Evolutionary conservation across 2,329 filamentous ascomycete species (phyloP).

Genomic region (Colletotrichum limetticola): DNA sequence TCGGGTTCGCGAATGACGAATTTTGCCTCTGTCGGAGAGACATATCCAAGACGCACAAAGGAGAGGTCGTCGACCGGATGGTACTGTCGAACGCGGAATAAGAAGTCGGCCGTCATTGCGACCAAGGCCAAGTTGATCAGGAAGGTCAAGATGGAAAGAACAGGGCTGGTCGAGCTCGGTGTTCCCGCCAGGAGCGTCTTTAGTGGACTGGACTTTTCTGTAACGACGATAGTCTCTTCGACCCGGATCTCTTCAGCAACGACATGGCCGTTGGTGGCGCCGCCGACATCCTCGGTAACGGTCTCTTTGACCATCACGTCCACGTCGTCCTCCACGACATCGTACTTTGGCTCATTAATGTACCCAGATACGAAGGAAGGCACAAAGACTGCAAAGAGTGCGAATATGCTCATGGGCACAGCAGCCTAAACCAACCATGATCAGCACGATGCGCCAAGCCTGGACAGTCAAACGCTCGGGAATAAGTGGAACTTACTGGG

Average conservation of each 20-base stretch:
- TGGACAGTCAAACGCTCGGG: not conserved
- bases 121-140: constrained; percentile 78
- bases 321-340: constrained; percentile 70
- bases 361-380: constrained; percentile 71
- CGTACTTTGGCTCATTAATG: constrained; percentile 65
- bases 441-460: constrained; percentile 8
- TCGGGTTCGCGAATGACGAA: constrained; percentile 89
- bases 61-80: constrained; percentile 80
- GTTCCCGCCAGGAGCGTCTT: constrained; percentile 79
- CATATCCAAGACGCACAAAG: constrained; percentile 88
- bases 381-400: constrained; percentile 73
- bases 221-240: constrained; percentile 69
- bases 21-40: constrained; percentile 82
- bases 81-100: constrained; percentile 77
- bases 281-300: constrained; percentile 45
- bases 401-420: constrained; percentile 53
- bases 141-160: constrained; percentile 75
- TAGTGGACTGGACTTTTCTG: constrained; percentile 67
- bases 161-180: constrained; percentile 76
- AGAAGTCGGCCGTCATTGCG: constrained; percentile 78
- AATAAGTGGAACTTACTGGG: constrained; percentile 40
- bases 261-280: constrained; percentile 48
- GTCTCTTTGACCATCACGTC: constrained; percentile 65
- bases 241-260: constrained; percentile 67
- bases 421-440: constrained; percentile 33